A percentile compares a stretch with the other conserved stretches of the same genome.
phyloP scores from a whole-genome alignment of 805 yeast genomes.

The Candida insectorum region DNA sequence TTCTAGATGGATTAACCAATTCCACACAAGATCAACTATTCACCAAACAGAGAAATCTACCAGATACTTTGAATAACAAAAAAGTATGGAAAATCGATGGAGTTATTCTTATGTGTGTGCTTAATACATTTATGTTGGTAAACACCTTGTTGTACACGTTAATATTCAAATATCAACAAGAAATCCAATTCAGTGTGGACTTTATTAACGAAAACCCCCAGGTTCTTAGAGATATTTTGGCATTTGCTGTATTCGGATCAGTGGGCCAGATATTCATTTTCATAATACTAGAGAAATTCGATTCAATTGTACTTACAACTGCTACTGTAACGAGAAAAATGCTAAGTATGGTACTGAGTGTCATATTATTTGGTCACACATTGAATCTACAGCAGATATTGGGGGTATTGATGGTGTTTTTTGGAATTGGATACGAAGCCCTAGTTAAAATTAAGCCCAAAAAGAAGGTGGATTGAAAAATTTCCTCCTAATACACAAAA shows the following conservation, averaged over 20 bases:
- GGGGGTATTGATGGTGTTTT: slow-evolving; percentile 78
- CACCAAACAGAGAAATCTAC: slow-evolving; percentile 28
- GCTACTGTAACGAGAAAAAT: slow-evolving; percentile 96
- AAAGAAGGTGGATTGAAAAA: background rate
- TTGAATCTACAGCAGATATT: slow-evolving; percentile 66
- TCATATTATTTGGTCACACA: slow-evolving; percentile 78
- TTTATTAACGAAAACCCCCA: slow-evolving; percentile 53
- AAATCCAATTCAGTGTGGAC: slow-evolving; percentile 44
- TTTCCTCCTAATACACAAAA: background rate
- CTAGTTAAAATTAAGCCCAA: slow-evolving; percentile 18
- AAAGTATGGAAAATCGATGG: slow-evolving; percentile 55
- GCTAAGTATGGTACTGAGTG: slow-evolving; percentile 91
- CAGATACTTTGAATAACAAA: slow-evolving; percentile 7
- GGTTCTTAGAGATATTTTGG: slow-evolving; percentile 55
- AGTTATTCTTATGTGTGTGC: slow-evolving; percentile 79
- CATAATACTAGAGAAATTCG: slow-evolving; percentile 76
- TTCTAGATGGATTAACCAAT: slow-evolving; percentile 89
- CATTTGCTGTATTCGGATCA: slow-evolving; percentile 79
- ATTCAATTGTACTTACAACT: slow-evolving; percentile 80
- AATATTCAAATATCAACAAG: slow-evolving; percentile 38
- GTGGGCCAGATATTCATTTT: slow-evolving; percentile 94
- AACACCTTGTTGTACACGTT: slow-evolving; percentile 50
- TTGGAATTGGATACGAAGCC: slow-evolving; percentile 84
- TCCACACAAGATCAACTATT: slow-evolving; percentile 89
- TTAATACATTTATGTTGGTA: slow-evolving; percentile 42